Evolutionary conservation across 306 rosid genomes (phyloP).

Genomic region (Ormosia emarginata): DNA sequence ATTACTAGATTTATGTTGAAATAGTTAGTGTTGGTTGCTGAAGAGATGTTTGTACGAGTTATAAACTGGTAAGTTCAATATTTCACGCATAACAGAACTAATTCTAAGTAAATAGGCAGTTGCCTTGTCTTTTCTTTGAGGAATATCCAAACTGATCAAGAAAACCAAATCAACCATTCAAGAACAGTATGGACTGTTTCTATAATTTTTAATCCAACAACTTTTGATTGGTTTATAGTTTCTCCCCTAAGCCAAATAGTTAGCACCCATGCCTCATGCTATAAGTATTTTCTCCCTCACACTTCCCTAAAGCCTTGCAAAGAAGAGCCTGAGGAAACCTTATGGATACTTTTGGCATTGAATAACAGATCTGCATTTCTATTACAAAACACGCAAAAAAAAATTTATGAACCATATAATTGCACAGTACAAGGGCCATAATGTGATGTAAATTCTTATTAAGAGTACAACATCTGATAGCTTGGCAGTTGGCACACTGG

Average conservation of each 20-base stretch:
- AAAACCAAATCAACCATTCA: conserved; percentile 9
- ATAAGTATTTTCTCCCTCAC: not conserved
- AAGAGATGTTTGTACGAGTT: conserved; percentile 6
- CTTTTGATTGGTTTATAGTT: conserved; percentile 6
- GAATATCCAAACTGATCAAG: conserved; percentile 12
- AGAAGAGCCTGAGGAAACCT: not conserved
- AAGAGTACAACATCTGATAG: conserved; percentile 1
- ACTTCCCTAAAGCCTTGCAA: not conserved
- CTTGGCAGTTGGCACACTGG: not conserved
- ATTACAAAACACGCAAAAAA: not conserved
- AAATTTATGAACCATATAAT: not conserved
- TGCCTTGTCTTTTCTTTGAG: not conserved
- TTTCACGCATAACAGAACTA: not conserved
- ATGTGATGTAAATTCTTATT: not conserved
- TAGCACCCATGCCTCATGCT: conserved; percentile 6
- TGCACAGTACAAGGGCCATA: not conserved
- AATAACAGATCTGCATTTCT: not conserved
- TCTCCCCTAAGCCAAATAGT: not conserved
- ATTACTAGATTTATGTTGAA: not conserved
- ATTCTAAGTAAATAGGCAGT: not conserved
- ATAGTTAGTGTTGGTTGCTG: conserved; percentile 1
- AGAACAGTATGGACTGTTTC: not conserved
- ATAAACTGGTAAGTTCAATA: conserved; percentile 1
- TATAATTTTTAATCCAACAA: not conserved
- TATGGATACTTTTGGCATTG: not conserved